Base-by-base conservation (phyloP, 2,329 filamentous ascomycete genomes). In the Ophiostoma angusticollis region DNA sequence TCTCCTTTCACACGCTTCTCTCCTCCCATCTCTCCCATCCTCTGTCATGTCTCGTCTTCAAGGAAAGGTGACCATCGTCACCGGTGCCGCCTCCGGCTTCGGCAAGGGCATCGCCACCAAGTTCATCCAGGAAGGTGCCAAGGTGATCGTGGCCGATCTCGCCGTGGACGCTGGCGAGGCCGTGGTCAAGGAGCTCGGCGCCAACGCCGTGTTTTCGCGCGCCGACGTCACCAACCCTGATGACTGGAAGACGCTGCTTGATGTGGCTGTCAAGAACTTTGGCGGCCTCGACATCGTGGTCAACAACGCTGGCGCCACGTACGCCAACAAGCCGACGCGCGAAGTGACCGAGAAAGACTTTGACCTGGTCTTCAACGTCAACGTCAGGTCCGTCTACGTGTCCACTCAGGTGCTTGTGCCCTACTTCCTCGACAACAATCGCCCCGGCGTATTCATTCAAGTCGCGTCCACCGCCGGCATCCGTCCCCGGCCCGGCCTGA, bases 281-380 rank as follows among this genome's bases (percentile, higher is more conserved):
- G 70, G 70, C 1, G 58, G 61, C 22, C 54, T 79, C 25, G 73
- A 79, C 45, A 61, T 72, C 14, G 61, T 78, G 12, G 60, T 79
- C 38, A 78, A 78, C 55, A 78, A 78, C 48, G 74, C 74, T 1
- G 74, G 74, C 0, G 64, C 63, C 1, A 65, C 67, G 2, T 78
- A 79, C 51, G 47, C 52, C 11, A 78, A 78, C 51, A 78, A 78
- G 61, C 66, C 75, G 1, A 80, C 77, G 0, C 57, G 67, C 21
- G 64, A 75, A 0, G 78, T 82, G 3, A 78, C 74, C 0, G 74
- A 80, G 38, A 62, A 64, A 5, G 78, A 83, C 34, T 83, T 78
- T 44, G 74, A 82, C 48, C 62, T 68, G 32, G 72, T 78, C 27
- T 78, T 83, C 54, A 67, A 68, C 39, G 75, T 82, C 44, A 83